Evolutionary conservation across 1,284 basidiomycete species (phyloP), one percentile per base, ranked within the genome.

Genomic region (Trametes pubescens): DNA sequence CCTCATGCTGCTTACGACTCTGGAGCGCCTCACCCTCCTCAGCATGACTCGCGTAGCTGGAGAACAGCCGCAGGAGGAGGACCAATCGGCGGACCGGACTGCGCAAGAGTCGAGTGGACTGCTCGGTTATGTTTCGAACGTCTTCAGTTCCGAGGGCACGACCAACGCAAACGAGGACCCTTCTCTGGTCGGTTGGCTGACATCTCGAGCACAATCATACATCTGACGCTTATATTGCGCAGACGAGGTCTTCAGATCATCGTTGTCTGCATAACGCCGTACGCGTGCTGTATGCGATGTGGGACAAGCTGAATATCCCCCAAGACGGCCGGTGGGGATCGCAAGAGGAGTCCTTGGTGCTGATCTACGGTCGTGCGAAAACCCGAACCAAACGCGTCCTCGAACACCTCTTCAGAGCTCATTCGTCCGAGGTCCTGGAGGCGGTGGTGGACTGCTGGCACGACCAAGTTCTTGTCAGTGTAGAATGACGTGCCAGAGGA

Each of bases 391-490:
- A 88, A 40, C 87, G 92, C 64, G 93, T 91, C 0, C 78, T 99
- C 40, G 96, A 98, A 72, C 90, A 93, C 71, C 81, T 98, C 18
- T 97, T 97, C 80, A 90, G 91, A 35, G 83, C 86, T 0, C 88
- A 94, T 66, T 86, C 94, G 0, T 80, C 85, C 1, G 94, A 95
- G 71, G 90, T 97, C 2, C 82, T 98, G 51, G 93, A 96, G 72
- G 89, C 88, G 0, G 79, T 96, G 34, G 80, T 96, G 21, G 88
- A 91, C 57, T 92, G 89, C 72, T 96, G 95, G 94, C 85, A 83
- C 71, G 80, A 83, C 46, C 84, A 86, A 65, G 71, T 78, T n/a
- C 68, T 75, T 56, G 85, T 87, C 74, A 69, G 85, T 74, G 21
- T 44, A 11, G 26, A 54, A 9, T 16, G 26, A 35, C 11, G 1